Evolutionary conservation across 2,329 filamentous ascomycete species (phyloP), one percentile per base, ranked within the genome.

Genomic region (Beauveria rudraprayagi): DNA sequence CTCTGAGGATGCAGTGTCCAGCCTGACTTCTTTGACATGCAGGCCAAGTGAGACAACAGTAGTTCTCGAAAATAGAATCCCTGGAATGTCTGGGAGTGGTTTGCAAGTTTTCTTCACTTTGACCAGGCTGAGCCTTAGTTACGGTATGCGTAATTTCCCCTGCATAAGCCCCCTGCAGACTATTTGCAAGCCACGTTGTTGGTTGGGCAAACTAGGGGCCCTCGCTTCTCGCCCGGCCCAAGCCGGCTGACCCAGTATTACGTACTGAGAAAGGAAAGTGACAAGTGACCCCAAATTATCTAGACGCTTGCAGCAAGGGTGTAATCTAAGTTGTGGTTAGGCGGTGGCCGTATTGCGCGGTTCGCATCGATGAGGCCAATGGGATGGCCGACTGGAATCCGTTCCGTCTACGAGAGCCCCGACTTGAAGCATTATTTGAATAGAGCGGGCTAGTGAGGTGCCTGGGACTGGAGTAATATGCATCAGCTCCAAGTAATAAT

Each of bases 171-270:
- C 50, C 24, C 28, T 40, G 50, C 17, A 43, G 14, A 50, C 50
- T 60, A 60, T 53, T 59, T 60, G 40, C 50, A 60, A 60, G 57
- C 57, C 57, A 60, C 57, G 10, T 47, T 60, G 46, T 53, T 41
- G 14, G 5, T 37, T 6, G 34, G 11, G 16, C 34, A 16, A 16
- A 6, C 34, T 11, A 37, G 34, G 34, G 11, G 34, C 4, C 4
- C 11, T 43, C 14, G 17, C 19, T 28, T 46, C 47, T 30, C 2
- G 48, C 30, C 55, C 26, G 16, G 34, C 28, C 43, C 26, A 34
- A 56, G 26, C 26, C 54, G n/a, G 26, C 11, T 22, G 8, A 37
- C 19, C 22, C 28, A 19, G 54, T 44, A 48, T 14, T 44, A 28
- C 9, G 17, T 16, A n/a, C 17, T 24, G 1, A 11, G 19, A 19